Conservation (phyloP, 148 eudicot species). For the Rhododendron vialii region DNA sequence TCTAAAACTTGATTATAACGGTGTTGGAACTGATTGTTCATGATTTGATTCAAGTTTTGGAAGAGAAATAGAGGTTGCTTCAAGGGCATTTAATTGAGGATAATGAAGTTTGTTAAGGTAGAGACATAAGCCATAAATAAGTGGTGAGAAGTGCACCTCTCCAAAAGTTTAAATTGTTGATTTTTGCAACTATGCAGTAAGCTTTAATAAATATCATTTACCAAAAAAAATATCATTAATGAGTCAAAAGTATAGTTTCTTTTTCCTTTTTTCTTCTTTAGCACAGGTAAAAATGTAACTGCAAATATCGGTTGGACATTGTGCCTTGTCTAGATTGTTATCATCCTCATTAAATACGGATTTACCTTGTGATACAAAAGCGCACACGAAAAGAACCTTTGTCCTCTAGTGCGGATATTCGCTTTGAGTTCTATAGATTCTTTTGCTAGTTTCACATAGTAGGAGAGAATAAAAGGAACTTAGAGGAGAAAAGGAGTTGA, state of each 20-base stretch:
- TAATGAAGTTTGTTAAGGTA: not conserved
- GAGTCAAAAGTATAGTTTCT: not conserved
- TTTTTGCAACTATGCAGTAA: not conserved
- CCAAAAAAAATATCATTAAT: not conserved
- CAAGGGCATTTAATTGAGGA: not conserved
- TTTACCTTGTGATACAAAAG: not conserved
- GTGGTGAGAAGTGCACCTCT: not conserved
- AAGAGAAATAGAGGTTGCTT: not conserved
- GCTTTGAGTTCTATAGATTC: not conserved
- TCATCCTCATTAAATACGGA: not conserved
- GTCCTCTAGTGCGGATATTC: not conserved
- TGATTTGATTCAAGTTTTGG: not conserved
- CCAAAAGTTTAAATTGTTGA: not conserved
- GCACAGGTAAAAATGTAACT: not conserved
- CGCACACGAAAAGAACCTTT: not conserved
- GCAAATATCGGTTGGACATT: not conserved
- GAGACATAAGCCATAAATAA: not conserved
- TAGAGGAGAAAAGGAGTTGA: not conserved
- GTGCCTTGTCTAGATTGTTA: not conserved
- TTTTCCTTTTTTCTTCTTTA: not conserved
- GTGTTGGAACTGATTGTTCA: not conserved
- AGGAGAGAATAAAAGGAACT: not conserved
- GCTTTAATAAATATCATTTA: not conserved
- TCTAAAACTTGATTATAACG: not conserved
- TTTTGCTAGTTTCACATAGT: not conserved